Evolutionary conservation across 1,139 yeast genomes (phyloP).

Genomic region (Yamadazyma dendronema): DNA sequence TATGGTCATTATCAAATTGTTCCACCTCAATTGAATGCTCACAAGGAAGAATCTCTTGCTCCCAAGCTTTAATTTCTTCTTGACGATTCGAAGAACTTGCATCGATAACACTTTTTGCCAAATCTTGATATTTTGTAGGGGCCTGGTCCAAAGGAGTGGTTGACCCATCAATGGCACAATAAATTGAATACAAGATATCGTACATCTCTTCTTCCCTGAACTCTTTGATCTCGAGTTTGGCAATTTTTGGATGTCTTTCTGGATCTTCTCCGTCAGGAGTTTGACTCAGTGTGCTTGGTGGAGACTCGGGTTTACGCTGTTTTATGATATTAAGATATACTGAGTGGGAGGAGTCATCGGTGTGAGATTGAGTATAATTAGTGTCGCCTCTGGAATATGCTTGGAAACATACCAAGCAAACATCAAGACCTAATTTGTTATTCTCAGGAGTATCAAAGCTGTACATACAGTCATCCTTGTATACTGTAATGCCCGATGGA

Average conservation of each 20-base stretch:
- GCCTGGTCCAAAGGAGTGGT: slow-evolving; percentile 19
- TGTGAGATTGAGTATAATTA: slow-evolving; percentile 57
- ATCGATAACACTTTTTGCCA: slow-evolving; percentile 51
- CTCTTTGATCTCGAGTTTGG: slow-evolving; percentile 74
- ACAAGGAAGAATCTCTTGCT: slow-evolving; percentile 79
- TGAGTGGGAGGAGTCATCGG: slow-evolving; percentile 48
- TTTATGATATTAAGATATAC: slow-evolving; percentile 58
- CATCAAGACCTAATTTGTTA: slow-evolving; percentile 59
- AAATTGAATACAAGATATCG: slow-evolving; percentile 47
- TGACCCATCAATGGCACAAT: slow-evolving; percentile 35
- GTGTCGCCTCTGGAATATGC: slow-evolving; percentile 57
- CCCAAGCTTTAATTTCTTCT: slow-evolving; percentile 89
- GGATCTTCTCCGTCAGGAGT: slow-evolving; percentile 1
- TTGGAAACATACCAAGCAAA: slow-evolving; percentile 65
- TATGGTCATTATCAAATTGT: slow-evolving; percentile 27
- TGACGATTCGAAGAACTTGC: slow-evolving; percentile 66
- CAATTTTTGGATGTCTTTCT: slow-evolving; percentile 49
- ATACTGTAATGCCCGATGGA: slow-evolving; percentile 28
- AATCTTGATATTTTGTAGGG: slow-evolving; percentile 21
- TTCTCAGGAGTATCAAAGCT: slow-evolving; percentile 74
- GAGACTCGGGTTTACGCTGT: slow-evolving; percentile 34
- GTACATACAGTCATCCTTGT: slow-evolving; percentile 82
- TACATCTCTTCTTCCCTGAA: slow-evolving; percentile 67
- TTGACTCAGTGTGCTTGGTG: too few species aligned
- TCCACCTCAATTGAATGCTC: slow-evolving; percentile 61